These are phyloP conservation scores for Dichotomopilus funicola DNA, from an alignment of 2,329 filamentous ascomycete species.

Conservation along the genomic window DNA sequence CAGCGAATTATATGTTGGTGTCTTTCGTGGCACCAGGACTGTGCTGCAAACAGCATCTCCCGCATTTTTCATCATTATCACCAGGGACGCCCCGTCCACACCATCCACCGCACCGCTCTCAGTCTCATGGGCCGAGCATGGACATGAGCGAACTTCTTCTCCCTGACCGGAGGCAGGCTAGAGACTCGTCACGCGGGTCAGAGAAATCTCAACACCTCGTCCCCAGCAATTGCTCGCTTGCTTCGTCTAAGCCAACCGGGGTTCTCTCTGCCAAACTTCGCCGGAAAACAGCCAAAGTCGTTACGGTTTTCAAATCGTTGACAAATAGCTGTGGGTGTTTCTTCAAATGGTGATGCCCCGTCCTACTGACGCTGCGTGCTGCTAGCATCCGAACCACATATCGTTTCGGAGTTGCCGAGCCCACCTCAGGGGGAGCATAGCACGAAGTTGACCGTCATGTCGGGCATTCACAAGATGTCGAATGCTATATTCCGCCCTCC, in stretches of 20 bases:
- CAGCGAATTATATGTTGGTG: too few relatives aligned
- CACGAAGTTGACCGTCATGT: constrained; percentile 13
- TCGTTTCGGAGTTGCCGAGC: constrained; percentile 10
- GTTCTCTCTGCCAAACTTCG: constrained; percentile 32
- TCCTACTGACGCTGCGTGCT: neutral
- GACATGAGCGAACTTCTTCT: constrained; percentile 26
- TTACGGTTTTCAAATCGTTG: constrained; percentile 37
- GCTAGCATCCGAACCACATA: constrained; percentile 14
- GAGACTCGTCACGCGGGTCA: constrained; percentile 3
- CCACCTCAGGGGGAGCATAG: constrained; percentile 1
- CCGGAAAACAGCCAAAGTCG: constrained; percentile 36
- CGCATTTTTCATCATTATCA: constrained; percentile 6
- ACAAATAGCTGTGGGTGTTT: constrained; percentile 32
- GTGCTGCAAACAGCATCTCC: neutral
- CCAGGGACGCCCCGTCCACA: too few relatives aligned
- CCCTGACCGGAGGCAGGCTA: constrained; percentile 12
- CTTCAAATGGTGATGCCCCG: too few relatives aligned
- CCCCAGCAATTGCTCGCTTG: constrained; percentile 4
- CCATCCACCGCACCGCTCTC: too few relatives aligned
- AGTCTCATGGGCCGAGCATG: constrained; percentile 4
- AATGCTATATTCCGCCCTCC: constrained; percentile 34
- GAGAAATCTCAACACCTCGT: constrained; percentile 3
- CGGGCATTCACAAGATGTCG: constrained; percentile 32
- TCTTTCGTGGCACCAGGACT: too few relatives aligned
- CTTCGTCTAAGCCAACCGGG: constrained; percentile 7